phyloP scores from a whole-genome alignment of 805 yeast genomes.

The Barnettozyma vustinii region DNA sequence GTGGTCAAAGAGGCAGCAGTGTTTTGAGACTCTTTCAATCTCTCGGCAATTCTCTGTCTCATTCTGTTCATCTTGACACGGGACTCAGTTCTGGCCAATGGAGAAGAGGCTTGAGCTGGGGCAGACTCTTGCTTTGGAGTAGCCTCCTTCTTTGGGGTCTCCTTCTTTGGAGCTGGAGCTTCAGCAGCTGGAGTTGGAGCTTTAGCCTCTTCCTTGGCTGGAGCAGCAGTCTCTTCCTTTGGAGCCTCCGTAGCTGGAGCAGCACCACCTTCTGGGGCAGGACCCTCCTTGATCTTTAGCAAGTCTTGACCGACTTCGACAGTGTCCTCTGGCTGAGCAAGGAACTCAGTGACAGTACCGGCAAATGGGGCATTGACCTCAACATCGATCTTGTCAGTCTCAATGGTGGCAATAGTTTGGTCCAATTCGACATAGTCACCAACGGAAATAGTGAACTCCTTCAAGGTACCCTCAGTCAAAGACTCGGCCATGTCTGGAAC shows the following conservation, averaged over 20 bases:
- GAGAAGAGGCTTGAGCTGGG: conserved; percentile 30
- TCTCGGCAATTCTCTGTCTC: conserved; percentile 98
- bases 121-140: conserved; percentile 11
- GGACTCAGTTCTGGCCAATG: conserved; percentile 80
- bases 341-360: conserved; percentile 82
- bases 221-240: conserved; percentile 18
- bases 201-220: conserved; percentile 34
- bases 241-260: conserved; percentile 12
- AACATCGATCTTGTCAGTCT: conserved; percentile 96
- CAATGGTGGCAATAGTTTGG: conserved; percentile 93
- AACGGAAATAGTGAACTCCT: conserved; percentile 61
- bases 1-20: conserved; percentile 98
- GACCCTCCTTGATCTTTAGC: conserved; percentile 76
- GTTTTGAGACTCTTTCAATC: conserved; percentile 98
- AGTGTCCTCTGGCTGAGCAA: conserved; percentile 83
- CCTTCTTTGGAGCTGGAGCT: conserved; percentile 26
- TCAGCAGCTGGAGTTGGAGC: conserved; percentile 24
- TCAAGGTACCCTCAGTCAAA: conserved; percentile 91
- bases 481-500: conserved; percentile 99
- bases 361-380: conserved; percentile 92
- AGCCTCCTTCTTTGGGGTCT: conserved; percentile 21
- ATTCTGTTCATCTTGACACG: conserved; percentile 98
- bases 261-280: conserved; percentile 57
- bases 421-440: conserved; percentile 87
- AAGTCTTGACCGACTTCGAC: conserved; percentile 95